A percentile compares a stretch with the other conserved stretches of the same genome.
phyloP scores from a whole-genome alignment of 78 protist genomes.

The Cavenderia fasciculata region DNA sequence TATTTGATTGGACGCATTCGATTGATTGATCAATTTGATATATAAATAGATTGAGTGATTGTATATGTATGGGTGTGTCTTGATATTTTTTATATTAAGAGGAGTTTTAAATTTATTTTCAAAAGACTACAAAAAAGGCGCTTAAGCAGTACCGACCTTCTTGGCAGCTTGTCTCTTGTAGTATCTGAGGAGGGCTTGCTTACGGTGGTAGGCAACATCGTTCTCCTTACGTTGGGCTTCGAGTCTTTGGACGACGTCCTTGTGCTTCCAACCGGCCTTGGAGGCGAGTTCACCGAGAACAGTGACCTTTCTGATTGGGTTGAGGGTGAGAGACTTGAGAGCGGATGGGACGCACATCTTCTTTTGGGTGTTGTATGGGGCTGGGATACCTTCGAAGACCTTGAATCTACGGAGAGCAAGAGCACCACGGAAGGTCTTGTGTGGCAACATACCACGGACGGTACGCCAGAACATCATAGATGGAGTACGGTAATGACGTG shows the following conservation, averaged over 20 bases:
- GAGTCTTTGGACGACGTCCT: constrained; percentile 89
- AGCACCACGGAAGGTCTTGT: constrained; percentile 98
- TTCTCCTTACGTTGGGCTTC: constrained; percentile 96
- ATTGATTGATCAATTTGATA: background rate
- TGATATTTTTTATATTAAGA: background rate
- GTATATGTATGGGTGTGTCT: background rate
- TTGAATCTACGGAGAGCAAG: constrained; percentile 94
- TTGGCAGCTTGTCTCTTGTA: constrained; percentile 45
- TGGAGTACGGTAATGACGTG: constrained; percentile 96
- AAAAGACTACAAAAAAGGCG: background rate
- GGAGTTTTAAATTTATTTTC: background rate
- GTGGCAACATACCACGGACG: constrained; percentile 99
- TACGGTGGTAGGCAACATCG: constrained; percentile 83
- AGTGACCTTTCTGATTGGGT: constrained; percentile 92
- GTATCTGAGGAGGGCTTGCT: constrained; percentile 78
- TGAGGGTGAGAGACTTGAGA: constrained; percentile 91
- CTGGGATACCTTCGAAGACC: constrained; percentile 98
- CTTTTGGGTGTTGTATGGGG: constrained; percentile 95
- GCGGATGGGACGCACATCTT: constrained; percentile 97
- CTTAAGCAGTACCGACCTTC: constrained; percentile 47
- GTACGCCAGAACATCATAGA: constrained; percentile 93
- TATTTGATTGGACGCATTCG: background rate
- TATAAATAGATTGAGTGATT: background rate
- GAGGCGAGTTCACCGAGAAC: constrained; percentile 92
- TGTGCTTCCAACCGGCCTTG: constrained; percentile 98